Conservation (phyloP, 1,284 basidiomycete species). For the Ceraceosorus bombacis region DNA sequence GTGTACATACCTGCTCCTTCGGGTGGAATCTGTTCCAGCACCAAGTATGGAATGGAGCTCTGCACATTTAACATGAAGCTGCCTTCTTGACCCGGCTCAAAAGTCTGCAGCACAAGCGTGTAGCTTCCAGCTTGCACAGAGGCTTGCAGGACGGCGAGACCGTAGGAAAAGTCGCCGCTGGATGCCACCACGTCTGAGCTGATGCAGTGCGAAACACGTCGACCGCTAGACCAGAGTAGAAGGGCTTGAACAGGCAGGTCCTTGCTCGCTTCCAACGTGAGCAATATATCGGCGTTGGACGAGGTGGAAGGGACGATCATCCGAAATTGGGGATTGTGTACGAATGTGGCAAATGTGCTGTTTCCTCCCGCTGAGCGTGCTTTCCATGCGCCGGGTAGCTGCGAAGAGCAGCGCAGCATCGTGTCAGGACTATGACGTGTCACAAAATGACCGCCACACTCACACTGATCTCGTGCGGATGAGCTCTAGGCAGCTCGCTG, state of each 20-base stretch:
- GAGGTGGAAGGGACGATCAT: constrained; percentile 54
- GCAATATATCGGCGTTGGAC: neutral
- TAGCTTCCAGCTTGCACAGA: constrained; percentile 58
- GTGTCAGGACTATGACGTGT: too few species aligned
- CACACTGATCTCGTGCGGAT: constrained; percentile 21
- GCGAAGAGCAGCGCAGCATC: neutral
- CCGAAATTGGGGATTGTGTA: constrained; percentile 81
- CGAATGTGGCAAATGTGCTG: constrained; percentile 67
- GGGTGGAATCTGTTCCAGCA: constrained; percentile 52
- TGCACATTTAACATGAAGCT: constrained; percentile 61
- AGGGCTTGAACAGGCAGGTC: constrained; percentile 69
- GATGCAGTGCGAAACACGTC: constrained; percentile 54
- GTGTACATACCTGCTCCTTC: constrained; percentile 88
- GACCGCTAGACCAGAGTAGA: constrained; percentile 64
- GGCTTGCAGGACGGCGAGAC: constrained; percentile 59
- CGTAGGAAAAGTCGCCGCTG: constrained; percentile 75
- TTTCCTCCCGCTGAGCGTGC: constrained; percentile 75
- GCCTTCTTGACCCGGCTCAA: constrained; percentile 65
- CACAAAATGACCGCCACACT: neutral
- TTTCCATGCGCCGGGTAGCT: constrained; percentile 52
- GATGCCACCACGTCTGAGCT: constrained; percentile 64
- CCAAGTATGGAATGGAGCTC: constrained; percentile 50
- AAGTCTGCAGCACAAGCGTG: constrained; percentile 72
- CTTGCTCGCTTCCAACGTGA: constrained; percentile 51
- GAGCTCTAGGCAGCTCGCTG: constrained; percentile 18